phyloP scores from a whole-genome alignment of 2,329 filamentous ascomycete species.

The Alternaria hordeiaustralica region DNA sequence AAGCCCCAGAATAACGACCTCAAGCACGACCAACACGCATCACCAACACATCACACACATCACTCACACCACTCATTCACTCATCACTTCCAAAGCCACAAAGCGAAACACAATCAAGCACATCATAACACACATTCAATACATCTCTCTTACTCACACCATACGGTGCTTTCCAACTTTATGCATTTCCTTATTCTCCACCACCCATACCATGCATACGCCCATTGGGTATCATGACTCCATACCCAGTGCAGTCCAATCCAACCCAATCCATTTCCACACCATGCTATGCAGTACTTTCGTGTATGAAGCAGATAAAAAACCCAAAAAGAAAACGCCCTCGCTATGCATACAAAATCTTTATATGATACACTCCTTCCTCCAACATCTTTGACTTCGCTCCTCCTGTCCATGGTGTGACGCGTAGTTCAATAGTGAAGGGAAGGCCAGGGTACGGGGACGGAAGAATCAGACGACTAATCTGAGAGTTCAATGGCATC shows the following conservation, averaged over 20 bases:
- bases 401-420: neutral
- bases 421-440: neutral
- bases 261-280: too few relatives aligned
- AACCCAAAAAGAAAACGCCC: neutral
- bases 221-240: neutral
- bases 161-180: neutral
- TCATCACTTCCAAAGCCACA: too few relatives aligned
- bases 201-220: neutral
- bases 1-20: too few relatives aligned
- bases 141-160: neutral
- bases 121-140: neutral
- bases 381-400: too few relatives aligned
- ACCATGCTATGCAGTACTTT: neutral
- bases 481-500: constrained; percentile 46
- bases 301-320: neutral
- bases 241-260: neutral
- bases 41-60: too few relatives aligned
- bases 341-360: neutral
- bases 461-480: constrained; percentile 5
- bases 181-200: too few relatives aligned
- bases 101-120: neutral
- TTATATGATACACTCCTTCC: neutral
- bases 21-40: too few relatives aligned
- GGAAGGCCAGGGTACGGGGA: rapidly evolving
- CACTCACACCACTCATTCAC: too few relatives aligned